A percentile compares a stretch with the other conserved stretches of the same genome.
phyloP scores from a whole-genome alignment of 83 land plant species.

The Thuja plicata region DNA sequence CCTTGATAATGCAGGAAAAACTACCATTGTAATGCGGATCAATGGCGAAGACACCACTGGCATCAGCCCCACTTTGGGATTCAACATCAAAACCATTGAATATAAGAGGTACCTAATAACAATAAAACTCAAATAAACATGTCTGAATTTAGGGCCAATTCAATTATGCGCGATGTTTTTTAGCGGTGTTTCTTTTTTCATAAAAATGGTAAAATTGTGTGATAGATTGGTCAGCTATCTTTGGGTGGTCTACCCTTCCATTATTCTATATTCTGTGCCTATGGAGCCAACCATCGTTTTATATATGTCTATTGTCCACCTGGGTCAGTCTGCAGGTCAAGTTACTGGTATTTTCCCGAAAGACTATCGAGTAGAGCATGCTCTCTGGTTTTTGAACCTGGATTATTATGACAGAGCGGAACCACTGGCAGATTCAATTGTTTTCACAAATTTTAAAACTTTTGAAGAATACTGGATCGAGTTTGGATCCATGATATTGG shows the following conservation, averaged over 20 bases:
- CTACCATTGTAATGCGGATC: slow-evolving; percentile 89
- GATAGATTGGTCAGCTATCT: not conserved
- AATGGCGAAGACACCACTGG: slow-evolving; percentile 97
- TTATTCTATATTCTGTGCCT: too few relatives aligned
- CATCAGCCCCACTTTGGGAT: slow-evolving; percentile 97
- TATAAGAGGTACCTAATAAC: slow-evolving; percentile 65
- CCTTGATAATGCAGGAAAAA: slow-evolving; percentile 97
- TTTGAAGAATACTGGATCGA: not conserved
- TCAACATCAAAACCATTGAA: slow-evolving; percentile 95
- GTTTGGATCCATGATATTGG: not conserved
- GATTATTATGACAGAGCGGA: not conserved
- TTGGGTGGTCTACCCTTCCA: not conserved
- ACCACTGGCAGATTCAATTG: not conserved
- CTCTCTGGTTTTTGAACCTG: not conserved
- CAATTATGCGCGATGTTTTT: not conserved
- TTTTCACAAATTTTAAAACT: not conserved
- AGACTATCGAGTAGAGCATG: not conserved
- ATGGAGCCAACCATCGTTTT: not conserved
- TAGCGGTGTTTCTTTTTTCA: too few relatives aligned
- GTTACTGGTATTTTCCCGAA: not conserved
- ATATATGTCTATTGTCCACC: not conserved
- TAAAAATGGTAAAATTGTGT: not conserved
- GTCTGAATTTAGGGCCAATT: not conserved
- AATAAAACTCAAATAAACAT: too few relatives aligned
- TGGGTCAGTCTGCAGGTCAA: not conserved